Conservation (phyloP, 2,329 filamentous ascomycete genomes). For the Hypoxylon sp. region DNA sequence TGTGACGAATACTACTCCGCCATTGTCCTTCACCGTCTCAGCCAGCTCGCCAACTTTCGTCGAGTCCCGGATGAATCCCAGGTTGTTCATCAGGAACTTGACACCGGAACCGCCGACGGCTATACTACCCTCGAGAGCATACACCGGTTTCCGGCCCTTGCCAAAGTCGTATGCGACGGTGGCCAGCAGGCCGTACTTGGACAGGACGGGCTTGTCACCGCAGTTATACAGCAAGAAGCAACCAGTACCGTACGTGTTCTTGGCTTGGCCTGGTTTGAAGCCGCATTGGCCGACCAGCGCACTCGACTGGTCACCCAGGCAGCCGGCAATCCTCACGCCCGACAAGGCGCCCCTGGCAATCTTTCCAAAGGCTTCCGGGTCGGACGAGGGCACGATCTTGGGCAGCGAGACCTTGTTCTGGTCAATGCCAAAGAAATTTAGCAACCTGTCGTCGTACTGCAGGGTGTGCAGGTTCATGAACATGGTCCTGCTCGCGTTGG, state of each 20-base stretch:
- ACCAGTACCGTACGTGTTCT: slow-evolving; percentile 91
- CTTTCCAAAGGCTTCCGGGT: slow-evolving; percentile 74
- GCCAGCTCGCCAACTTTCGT: slow-evolving; percentile 60
- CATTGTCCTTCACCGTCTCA: slow-evolving; percentile 70
- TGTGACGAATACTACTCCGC: slow-evolving; percentile 86
- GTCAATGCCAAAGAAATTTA: slow-evolving; percentile 80
- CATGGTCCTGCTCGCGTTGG: slow-evolving; percentile 91
- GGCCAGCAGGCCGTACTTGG: slow-evolving; percentile 81
- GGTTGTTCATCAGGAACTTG: slow-evolving; percentile 74
- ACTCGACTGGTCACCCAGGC: slow-evolving; percentile 85
- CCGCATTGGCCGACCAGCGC: slow-evolving; percentile 87
- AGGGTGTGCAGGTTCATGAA: slow-evolving; percentile 88
- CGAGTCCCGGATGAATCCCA: slow-evolving; percentile 64
- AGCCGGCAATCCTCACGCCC: slow-evolving; percentile 80
- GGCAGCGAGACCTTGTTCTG: slow-evolving; percentile 75
- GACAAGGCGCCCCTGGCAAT: slow-evolving; percentile 71
- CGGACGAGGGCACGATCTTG: slow-evolving; percentile 83
- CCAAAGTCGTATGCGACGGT: slow-evolving; percentile 88
- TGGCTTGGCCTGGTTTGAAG: slow-evolving; percentile 81
- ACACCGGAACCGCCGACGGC: slow-evolving; percentile 83
- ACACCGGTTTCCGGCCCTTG: slow-evolving; percentile 66
- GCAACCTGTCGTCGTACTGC: slow-evolving; percentile 78
- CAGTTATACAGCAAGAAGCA: slow-evolving; percentile 92
- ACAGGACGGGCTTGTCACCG: slow-evolving; percentile 84
- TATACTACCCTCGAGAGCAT: slow-evolving; percentile 84